phyloP scores from a whole-genome alignment of 306 rosid species.

The Quercus ilex region DNA sequence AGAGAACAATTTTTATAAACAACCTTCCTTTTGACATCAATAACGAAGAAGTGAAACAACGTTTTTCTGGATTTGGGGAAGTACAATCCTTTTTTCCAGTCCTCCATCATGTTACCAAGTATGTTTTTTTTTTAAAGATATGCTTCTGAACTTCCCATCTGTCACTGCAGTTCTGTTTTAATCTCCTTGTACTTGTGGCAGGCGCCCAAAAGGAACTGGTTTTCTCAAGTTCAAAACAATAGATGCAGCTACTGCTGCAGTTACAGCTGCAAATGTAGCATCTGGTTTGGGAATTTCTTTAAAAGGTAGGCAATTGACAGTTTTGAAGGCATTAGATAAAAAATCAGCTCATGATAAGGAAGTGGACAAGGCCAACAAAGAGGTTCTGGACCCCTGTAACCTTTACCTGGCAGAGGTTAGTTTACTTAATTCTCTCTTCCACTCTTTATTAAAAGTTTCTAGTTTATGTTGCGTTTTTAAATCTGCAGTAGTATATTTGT shows the following conservation, averaged over 20 bases:
- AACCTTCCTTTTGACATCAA: conserved; percentile 83
- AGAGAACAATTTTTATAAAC: conserved; percentile 70
- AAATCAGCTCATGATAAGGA: conserved; percentile 89
- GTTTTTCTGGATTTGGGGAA: conserved; percentile 86
- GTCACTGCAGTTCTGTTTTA: neutral
- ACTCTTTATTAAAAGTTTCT: neutral
- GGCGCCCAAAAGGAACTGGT: conserved; percentile 96
- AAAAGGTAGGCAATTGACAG: conserved; percentile 78
- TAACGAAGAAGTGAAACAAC: conserved; percentile 73
- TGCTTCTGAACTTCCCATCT: neutral
- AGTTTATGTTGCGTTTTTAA: neutral
- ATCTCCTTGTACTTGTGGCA: conserved; percentile 35
- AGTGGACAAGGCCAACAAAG: conserved; percentile 60
- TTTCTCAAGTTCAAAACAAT: conserved; percentile 81
- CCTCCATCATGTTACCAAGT: conserved; percentile 86
- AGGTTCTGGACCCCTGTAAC: conserved; percentile 79
- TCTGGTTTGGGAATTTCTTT: conserved; percentile 69
- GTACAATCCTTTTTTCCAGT: conserved; percentile 79
- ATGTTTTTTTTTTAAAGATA: conserved; percentile 18
- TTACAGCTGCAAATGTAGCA: conserved; percentile 59
- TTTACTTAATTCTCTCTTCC: neutral
- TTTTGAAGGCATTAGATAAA: conserved; percentile 82
- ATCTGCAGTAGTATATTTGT: neutral
- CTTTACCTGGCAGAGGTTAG: conserved; percentile 82
- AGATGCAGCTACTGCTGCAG: conserved; percentile 71